phyloP scores from a whole-genome alignment of 768 basidiomycete species.

The Leucogyrophana mollusca region DNA sequence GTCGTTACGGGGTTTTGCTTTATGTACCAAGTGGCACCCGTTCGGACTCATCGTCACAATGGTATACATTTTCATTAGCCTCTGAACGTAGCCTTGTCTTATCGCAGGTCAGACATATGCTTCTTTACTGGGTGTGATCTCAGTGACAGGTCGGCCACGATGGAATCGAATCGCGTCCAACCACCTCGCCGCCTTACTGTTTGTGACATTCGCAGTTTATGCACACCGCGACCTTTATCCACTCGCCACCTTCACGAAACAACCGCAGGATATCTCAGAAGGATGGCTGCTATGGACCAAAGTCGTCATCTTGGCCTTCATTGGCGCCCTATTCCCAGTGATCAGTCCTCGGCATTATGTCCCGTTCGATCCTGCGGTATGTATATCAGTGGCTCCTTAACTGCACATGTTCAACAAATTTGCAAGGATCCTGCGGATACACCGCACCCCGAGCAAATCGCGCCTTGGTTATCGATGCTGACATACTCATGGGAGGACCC shows the following conservation, averaged over 20 bases:
- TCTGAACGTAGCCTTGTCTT: neutral
- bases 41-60: slow-evolving; percentile 31
- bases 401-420: neutral
- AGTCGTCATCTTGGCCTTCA: slow-evolving; percentile 40
- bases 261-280: slow-evolving; percentile 45
- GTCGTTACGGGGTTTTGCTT: slow-evolving; percentile 7
- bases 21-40: slow-evolving; percentile 29
- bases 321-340: slow-evolving; percentile 49
- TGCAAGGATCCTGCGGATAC: slow-evolving; percentile 14
- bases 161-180: slow-evolving; percentile 36
- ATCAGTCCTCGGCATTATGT: slow-evolving; percentile 53
- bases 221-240: slow-evolving; percentile 59
- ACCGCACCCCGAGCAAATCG: slow-evolving; percentile 37
- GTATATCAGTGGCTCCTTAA: neutral
- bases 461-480: slow-evolving; percentile 31
- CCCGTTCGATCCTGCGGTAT: slow-evolving; percentile 44
- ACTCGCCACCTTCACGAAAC: slow-evolving; percentile 46
- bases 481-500: slow-evolving; percentile 53
- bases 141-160: slow-evolving; percentile 36
- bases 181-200: slow-evolving; percentile 49
- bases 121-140: slow-evolving; percentile 41
- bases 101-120: slow-evolving; percentile 38
- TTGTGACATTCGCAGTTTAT: slow-evolving; percentile 46
- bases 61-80: slow-evolving; percentile 16
- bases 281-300: slow-evolving; percentile 53